These are phyloP conservation scores for Penicillium sp. DNA, from an alignment of 2,329 filamentous ascomycete genomes.

Conservation along the genomic window DNA sequence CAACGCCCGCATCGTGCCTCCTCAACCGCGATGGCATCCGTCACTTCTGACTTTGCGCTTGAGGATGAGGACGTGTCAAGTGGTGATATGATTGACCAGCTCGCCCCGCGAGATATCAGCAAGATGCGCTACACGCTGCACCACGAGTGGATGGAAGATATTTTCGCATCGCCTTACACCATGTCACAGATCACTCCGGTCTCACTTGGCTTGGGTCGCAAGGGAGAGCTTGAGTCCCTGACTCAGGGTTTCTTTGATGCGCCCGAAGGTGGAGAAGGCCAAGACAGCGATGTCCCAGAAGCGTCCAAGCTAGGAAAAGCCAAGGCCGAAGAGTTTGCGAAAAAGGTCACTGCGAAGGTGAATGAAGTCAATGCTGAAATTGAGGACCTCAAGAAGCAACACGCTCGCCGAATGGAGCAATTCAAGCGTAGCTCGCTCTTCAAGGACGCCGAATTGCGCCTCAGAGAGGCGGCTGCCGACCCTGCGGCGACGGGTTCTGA, in stretches of 20 bases:
- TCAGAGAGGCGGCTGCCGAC: slow-evolving; percentile 65
- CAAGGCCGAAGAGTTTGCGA: slow-evolving; percentile 81
- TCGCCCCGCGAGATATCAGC: slow-evolving; percentile 88
- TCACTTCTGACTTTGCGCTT: slow-evolving; percentile 52
- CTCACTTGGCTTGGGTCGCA: slow-evolving; percentile 81
- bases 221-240: slow-evolving; percentile 76
- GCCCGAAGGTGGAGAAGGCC: slow-evolving; percentile 37
- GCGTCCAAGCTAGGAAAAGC: slow-evolving; percentile 68
- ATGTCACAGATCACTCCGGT: slow-evolving; percentile 82
- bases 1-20: slow-evolving; percentile 48
- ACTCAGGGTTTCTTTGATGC: slow-evolving; percentile 83
- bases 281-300: slow-evolving; percentile 30
- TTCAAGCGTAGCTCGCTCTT: slow-evolving; percentile 71
- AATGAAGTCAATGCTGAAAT: slow-evolving; percentile 77
- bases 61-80: slow-evolving; percentile 88
- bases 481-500: slow-evolving; percentile 58
- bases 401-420: slow-evolving; percentile 72
- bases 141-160: slow-evolving; percentile 98
- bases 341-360: slow-evolving; percentile 71
- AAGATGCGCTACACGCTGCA: slow-evolving; percentile 86
- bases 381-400: slow-evolving; percentile 76
- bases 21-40: slow-evolving; percentile 35
- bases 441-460: slow-evolving; percentile 71
- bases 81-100: slow-evolving; percentile 84
- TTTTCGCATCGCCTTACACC: slow-evolving; percentile 85